Evolutionary conservation across 768 basidiomycete species (phyloP), one percentile per base, ranked within the genome.

Genomic region (Pleurotus pulmonarius): DNA sequence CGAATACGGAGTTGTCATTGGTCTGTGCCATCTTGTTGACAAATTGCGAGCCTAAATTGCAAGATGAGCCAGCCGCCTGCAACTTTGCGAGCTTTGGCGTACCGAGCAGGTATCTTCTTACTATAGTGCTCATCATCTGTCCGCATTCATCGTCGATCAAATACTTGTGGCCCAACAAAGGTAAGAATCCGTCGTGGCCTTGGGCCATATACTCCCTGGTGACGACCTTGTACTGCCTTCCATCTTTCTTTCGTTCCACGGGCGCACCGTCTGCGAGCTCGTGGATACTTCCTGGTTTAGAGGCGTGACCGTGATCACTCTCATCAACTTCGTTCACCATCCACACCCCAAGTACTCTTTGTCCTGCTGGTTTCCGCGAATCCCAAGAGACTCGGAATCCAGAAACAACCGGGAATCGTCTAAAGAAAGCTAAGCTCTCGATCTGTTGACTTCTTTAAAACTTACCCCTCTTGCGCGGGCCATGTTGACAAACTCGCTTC

Each of bases 401-500:
- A 20, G 93, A 88, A 38, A 96, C 76, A 11, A 93, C 79, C 0
- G 94, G 93, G 71, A 97, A 97, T 11, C 94, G 90, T 18, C 93
- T 94, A 49, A 11, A 46, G 48, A 45, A 26, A 37, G 46, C 25
- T 34, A 11, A 34, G 29, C 11, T 34, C 3, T 34, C 29, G 11
- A 34, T 9, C 11, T 11, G 29, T 34, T 34, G 9, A 34, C 29
- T 34, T 34, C 8, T 34, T 34, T 34, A 20, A 29, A 2, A 57
- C 75, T 69, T 58, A 85, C 92, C 94, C 94, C 79, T 95, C 94
- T 70, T 94, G 92, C 15, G 92, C 87, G 5, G 94, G 94, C 83
- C 88, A 95, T 52, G 81, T 90, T 57, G 73, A 75, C 5, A 97
- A 72, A 5, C 83, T 82, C 9, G 76, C 75, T 65, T 97, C 94